Evolutionary conservation across 2,329 filamentous ascomycete species (phyloP).

Genomic region (Phaeophleospora eucalypticola): DNA sequence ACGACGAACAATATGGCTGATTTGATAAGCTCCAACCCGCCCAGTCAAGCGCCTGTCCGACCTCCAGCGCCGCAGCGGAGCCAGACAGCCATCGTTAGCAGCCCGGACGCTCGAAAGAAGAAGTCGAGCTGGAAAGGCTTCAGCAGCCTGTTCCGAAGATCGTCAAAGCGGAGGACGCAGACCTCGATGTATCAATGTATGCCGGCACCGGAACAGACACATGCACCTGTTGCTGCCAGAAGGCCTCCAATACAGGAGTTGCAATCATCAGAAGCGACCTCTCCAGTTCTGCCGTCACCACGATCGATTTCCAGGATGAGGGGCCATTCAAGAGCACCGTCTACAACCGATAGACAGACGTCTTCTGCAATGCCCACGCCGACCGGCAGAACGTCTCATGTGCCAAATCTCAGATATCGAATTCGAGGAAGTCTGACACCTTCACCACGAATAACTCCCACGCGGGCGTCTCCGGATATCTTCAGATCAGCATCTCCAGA

Average conservation of each 20-base stretch:
- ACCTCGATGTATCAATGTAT: too few relatives aligned
- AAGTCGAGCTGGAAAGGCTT: constrained; percentile 29
- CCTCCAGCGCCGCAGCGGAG: constrained; percentile 1
- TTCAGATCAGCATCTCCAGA: constrained; percentile 7
- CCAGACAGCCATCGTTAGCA: neutral
- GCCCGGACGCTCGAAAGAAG: constrained; percentile 20
- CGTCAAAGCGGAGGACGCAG: constrained; percentile 10
- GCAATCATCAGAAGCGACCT: constrained; percentile 4
- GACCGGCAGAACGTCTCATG: constrained; percentile 2
- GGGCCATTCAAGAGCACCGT: constrained; percentile 1
- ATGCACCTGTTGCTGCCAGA: neutral
- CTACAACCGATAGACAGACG: neutral
- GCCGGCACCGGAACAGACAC: neutral
- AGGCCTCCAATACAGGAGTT: neutral
- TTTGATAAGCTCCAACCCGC: constrained; percentile 8
- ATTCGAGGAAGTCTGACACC: constrained; percentile 3
- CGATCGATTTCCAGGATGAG: neutral
- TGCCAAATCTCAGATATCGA: constrained; percentile 3
- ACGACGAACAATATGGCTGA: constrained; percentile 19
- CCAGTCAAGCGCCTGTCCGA: constrained; percentile 4
- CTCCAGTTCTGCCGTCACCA: constrained; percentile 5
- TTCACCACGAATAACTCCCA: neutral
- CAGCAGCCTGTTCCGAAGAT: constrained; percentile 24
- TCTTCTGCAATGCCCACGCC: neutral
- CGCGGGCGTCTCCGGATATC: constrained; percentile 14